Base-by-base conservation (phyloP, 2,329 filamentous ascomycete genomes). In the Nectriaceae sp. region DNA sequence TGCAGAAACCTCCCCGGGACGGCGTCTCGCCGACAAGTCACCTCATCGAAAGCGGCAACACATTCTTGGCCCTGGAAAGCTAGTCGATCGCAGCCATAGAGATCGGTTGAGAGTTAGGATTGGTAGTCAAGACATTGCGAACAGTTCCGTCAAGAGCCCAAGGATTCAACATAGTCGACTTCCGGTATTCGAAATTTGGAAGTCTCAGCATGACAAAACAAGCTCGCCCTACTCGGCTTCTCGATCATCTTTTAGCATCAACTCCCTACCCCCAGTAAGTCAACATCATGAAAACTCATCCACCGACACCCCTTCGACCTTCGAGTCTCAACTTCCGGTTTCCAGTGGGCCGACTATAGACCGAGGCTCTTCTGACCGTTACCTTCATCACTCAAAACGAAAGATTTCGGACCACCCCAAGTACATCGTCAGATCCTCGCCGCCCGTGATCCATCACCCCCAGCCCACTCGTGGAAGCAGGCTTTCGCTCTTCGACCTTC, bases 31-130 rank as follows among this genome's bases (percentile, higher is more conserved):
- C 24, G 24, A 29, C 6, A 13, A 13, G 6, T 13, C 13, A 13
- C 6, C 24, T 13, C 8, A 36, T n/a, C 5, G 10, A 10, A 24
- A 20, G 20, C 4, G 26, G 21, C 4, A 16, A 11, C 20, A 21
- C n/a, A 13, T 2, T 10, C 8, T n/a, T 36, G 16, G 16, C n/a
- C n/a, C 16, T 16, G 8, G 33, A 11, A 19, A 36, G 33, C 5
- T 16, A 6, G 16, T 10, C 8, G 16, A 19, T n/a, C 33, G n/a
- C 8, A 5, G 8, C 33, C 8, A 19, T 6, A 36, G 29, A 4
- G 24, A 11, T 11, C 19, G 43, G 3, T 60, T 69, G 22, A 60
- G 53, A 26, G 58, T 70, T 24, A 53, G 49, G 19, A 64, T 70
- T 40, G 65, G 66, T 1, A 57, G 53, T 16, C 56, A 63, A 22